These are phyloP conservation scores for Yarrowia osloensis DNA, from an alignment of 805 yeast genomes.

Conservation along the genomic window DNA sequence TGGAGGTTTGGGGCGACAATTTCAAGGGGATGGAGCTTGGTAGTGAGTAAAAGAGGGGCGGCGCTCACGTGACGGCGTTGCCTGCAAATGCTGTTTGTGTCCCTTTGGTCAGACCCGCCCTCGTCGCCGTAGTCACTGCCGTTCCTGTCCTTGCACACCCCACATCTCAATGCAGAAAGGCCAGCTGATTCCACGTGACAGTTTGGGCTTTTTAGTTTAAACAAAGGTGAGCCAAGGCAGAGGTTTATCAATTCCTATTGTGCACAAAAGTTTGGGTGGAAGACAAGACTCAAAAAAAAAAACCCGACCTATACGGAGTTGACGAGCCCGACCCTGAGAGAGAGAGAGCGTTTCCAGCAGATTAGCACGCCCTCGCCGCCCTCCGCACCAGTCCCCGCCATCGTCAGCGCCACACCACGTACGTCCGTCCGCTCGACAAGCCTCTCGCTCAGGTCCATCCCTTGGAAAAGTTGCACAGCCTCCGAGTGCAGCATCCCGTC, in stretches of 20 bases:
- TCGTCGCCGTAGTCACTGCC: neutral
- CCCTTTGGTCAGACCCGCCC: no score
- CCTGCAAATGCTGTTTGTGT: no score
- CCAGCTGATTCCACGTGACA: slow-evolving; percentile 28
- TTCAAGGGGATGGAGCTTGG: no score
- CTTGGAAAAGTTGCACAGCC: neutral
- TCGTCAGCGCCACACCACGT: no score
- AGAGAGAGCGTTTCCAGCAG: neutral
- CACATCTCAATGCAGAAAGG: slow-evolving; percentile 22
- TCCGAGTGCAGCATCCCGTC: neutral
- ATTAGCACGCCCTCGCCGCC: neutral
- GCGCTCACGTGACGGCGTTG: neutral
- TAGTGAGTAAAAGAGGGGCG: no score
- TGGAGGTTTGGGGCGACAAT: no score
- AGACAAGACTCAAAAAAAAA: neutral
- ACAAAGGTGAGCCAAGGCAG: slow-evolving; percentile 29
- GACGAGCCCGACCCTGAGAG: neutral
- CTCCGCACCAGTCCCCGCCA: no score
- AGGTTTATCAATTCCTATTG: slow-evolving; percentile 24
- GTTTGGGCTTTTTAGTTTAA: slow-evolving; percentile 16
- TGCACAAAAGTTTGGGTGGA: slow-evolving; percentile 14
- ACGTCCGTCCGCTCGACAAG: neutral
- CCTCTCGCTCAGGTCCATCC: neutral
- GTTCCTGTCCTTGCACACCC: neutral
- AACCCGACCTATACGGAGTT: neutral